These are phyloP conservation scores for Hypsizygus ulmarius DNA, from an alignment of 1,284 basidiomycete species.

Conservation along the genomic window DNA sequence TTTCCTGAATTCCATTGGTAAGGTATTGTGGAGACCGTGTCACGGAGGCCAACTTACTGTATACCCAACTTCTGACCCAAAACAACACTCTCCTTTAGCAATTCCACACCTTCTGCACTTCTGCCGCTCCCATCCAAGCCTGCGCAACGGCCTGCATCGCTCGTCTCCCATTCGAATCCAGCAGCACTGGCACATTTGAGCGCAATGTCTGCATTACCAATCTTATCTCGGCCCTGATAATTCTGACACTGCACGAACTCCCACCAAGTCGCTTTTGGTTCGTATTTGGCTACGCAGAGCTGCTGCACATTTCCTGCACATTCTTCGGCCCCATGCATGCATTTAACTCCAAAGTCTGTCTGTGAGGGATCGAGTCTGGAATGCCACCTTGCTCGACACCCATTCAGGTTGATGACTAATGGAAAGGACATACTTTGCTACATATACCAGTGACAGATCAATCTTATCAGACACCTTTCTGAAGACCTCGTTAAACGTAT, in stretches of 20 bases:
- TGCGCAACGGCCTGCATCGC: constrained; percentile 57
- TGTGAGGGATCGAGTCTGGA: constrained; percentile 63
- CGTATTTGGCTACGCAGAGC: constrained; percentile 69
- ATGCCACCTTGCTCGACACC: constrained; percentile 9
- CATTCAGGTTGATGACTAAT: constrained; percentile 10
- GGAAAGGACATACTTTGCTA: constrained; percentile 59
- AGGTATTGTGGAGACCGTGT: constrained; percentile 1
- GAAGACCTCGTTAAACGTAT: constrained; percentile 73
- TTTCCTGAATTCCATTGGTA: constrained; percentile 44
- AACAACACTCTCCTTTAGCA: constrained; percentile 61
- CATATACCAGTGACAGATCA: constrained; percentile 67
- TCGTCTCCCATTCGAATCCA: constrained; percentile 66
- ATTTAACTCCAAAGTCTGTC: constrained; percentile 67
- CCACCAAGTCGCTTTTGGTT: constrained; percentile 62
- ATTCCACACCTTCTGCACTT: constrained; percentile 54
- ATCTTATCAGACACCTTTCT: constrained; percentile 62
- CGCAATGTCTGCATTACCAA: constrained; percentile 68
- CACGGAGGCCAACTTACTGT: constrained; percentile 39
- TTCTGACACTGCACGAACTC: constrained; percentile 76
- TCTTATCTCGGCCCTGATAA: constrained; percentile 57
- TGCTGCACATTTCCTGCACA: constrained; percentile 88
- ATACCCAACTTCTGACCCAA: constrained; percentile 51
- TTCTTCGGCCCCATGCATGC: constrained; percentile 76
- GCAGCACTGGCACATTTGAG: constrained; percentile 61
- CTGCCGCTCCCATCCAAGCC: constrained; percentile 56